These are phyloP conservation scores for Aspergillus sclerotiicarbonarius DNA, from an alignment of 495 filamentous ascomycete species.

Conservation along the genomic window DNA sequence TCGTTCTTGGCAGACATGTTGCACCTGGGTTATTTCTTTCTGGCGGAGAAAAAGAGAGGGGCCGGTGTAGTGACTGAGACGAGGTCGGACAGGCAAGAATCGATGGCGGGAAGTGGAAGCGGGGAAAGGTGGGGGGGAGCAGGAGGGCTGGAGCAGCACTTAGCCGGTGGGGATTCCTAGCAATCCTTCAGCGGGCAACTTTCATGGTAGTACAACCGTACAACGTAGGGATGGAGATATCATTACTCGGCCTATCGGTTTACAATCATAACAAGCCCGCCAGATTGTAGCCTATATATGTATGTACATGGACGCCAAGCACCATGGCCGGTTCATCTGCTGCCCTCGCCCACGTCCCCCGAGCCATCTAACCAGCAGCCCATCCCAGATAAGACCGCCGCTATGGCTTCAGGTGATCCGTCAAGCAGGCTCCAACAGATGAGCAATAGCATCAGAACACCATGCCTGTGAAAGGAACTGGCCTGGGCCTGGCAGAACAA, in stretches of 20 bases:
- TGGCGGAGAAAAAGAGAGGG: neutral
- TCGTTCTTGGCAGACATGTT: slow-evolving; percentile 57
- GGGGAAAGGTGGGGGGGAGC: neutral
- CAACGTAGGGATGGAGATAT: slow-evolving; percentile 1
- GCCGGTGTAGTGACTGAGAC: neutral
- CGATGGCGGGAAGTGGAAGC: neutral
- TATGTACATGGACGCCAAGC: slow-evolving; percentile 24
- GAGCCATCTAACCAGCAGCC: neutral
- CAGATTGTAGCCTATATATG: slow-evolving; percentile 26
- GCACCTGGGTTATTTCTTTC: slow-evolving; percentile 8
- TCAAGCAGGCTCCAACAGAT: neutral
- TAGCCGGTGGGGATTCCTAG: neutral
- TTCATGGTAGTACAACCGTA: no score
- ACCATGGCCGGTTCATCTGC: slow-evolving; percentile 4
- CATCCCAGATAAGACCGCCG: slow-evolving; percentile 3
- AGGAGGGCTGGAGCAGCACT: neutral
- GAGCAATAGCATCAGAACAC: neutral
- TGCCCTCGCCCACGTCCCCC: neutral
- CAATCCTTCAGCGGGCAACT: no score
- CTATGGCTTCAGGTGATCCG: neutral
- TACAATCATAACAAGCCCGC: slow-evolving; percentile 16
- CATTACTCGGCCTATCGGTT: slow-evolving; percentile 4
- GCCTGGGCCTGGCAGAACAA: slow-evolving; percentile 17
- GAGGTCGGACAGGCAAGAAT: neutral
- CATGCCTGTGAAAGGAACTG: slow-evolving; percentile 5